Percentiles rank a stretch among this genome's conserved stretches.
Conservation (phyloP, 805 yeast genomes). For the Candida montana region DNA sequence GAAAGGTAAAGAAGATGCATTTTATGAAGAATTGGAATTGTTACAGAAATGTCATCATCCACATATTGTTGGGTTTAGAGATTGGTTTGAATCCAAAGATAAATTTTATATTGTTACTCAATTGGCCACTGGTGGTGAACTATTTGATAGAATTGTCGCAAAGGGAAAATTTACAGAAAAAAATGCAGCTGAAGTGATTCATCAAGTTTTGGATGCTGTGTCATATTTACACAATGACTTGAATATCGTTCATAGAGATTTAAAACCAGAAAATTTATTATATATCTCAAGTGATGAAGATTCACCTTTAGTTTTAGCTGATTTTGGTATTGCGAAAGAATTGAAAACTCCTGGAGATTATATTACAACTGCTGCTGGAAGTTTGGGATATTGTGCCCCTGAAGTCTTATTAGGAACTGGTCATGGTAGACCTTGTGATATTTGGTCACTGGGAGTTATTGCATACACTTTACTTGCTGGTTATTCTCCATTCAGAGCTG, state of each 20-base stretch:
- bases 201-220: slow-evolving; percentile 73
- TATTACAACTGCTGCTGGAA: slow-evolving; percentile 75
- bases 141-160: slow-evolving; percentile 79
- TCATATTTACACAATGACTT: slow-evolving; percentile 62
- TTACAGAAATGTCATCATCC: slow-evolving; percentile 70
- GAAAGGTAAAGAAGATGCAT: slow-evolving; percentile 70
- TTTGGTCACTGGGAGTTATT: slow-evolving; percentile 94
- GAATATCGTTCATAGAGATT: slow-evolving; percentile 87
- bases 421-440: slow-evolving; percentile 93
- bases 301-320: slow-evolving; percentile 82
- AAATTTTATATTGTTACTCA: slow-evolving; percentile 93
- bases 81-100: slow-evolving; percentile 91
- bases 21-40: slow-evolving; percentile 71
- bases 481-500: slow-evolving; percentile 86
- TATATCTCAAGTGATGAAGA: slow-evolving; percentile 54
- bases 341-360: slow-evolving; percentile 55
- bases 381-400: slow-evolving; percentile 96
- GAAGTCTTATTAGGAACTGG: slow-evolving; percentile 79
- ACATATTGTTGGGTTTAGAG: slow-evolving; percentile 82
- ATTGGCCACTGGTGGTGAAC: slow-evolving; percentile 92
- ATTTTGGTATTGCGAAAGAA: slow-evolving; percentile 90
- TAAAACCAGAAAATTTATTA: slow-evolving; percentile 89
- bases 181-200: slow-evolving; percentile 74
- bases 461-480: slow-evolving; percentile 89
- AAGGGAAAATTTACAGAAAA: slow-evolving; percentile 83